These are phyloP conservation scores for Spergularia bocconei DNA, from an alignment of 148 eudicot genomes.

Conservation along the genomic window DNA sequence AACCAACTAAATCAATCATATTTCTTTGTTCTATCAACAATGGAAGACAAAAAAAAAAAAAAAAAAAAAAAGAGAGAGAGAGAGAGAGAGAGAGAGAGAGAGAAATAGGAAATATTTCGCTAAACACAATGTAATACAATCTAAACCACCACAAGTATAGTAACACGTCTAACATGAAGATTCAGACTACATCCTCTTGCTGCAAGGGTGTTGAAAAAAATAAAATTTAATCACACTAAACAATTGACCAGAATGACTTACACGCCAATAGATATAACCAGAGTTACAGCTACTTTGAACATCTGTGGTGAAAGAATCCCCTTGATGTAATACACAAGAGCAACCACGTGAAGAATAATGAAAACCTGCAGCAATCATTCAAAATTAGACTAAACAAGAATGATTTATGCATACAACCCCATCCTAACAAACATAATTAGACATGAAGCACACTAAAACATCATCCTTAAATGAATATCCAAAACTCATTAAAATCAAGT, in stretches of 20 bases:
- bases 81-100: too few relatives aligned
- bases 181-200: conserved; percentile 1
- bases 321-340: conserved; percentile 85
- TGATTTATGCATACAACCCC: neutral
- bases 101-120: neutral
- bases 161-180: neutral
- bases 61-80: too few relatives aligned
- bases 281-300: conserved; percentile 95
- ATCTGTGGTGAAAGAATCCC: conserved; percentile 83
- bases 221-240: neutral
- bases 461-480: neutral
- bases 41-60: neutral
- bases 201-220: neutral
- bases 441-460: neutral
- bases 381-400: conserved; percentile 21
- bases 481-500: neutral
- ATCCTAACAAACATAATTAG: neutral
- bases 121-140: neutral
- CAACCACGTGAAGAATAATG: conserved; percentile 93
- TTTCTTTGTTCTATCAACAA: neutral
- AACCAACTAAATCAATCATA: neutral
- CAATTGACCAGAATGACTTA: conserved; percentile 40
- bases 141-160: neutral
- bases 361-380: conserved; percentile 63
- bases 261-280: conserved; percentile 83